These are phyloP conservation scores for Aspergillus viridinutans DNA, from an alignment of 2,329 filamentous ascomycete genomes.

Conservation along the genomic window DNA sequence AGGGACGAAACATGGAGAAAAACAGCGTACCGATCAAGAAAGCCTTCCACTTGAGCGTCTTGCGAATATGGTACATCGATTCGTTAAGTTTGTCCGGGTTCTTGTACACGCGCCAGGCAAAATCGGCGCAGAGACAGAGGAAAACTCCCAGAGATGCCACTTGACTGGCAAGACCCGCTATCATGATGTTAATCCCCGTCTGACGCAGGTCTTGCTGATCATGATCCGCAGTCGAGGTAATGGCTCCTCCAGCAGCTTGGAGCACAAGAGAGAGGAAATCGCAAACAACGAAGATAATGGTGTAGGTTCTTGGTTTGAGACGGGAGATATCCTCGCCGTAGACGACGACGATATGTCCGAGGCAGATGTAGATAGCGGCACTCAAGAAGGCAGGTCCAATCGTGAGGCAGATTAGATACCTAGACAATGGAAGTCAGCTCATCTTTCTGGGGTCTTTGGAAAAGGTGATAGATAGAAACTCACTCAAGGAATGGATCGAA, in stretches of 20 bases:
- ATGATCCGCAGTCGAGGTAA: slow-evolving; percentile 7
- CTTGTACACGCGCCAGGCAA: slow-evolving; percentile 38
- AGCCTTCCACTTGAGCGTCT: slow-evolving; percentile 16
- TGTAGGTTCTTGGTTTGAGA: slow-evolving; percentile 31
- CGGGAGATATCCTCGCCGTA: slow-evolving; percentile 32
- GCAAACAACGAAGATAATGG: slow-evolving; percentile 55
- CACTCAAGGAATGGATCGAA: slow-evolving; percentile 41
- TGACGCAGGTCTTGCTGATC: slow-evolving; percentile 8
- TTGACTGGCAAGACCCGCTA: slow-evolving; percentile 61
- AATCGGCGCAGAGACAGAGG: slow-evolving; percentile 49
- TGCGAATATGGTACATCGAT: not conserved
- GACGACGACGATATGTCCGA: slow-evolving; percentile 40
- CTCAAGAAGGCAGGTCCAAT: not conserved
- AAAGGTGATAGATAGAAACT: slow-evolving; percentile 7
- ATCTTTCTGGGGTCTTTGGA: too few species aligned
- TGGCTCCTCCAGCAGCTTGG: slow-evolving; percentile 50
- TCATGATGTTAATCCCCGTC: slow-evolving; percentile 57
- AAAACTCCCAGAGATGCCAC: slow-evolving; percentile 56
- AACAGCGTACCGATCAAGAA: slow-evolving; percentile 16
- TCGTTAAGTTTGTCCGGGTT: not conserved
- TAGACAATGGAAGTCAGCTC: not conserved
- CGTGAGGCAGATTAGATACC: not conserved
- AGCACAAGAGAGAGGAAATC: slow-evolving; percentile 59
- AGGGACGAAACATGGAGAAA: not conserved
- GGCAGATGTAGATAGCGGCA: slow-evolving; percentile 59